Conservation (phyloP, 352 stramenopile species). For the Phytophthora ohioensis region DNA sequence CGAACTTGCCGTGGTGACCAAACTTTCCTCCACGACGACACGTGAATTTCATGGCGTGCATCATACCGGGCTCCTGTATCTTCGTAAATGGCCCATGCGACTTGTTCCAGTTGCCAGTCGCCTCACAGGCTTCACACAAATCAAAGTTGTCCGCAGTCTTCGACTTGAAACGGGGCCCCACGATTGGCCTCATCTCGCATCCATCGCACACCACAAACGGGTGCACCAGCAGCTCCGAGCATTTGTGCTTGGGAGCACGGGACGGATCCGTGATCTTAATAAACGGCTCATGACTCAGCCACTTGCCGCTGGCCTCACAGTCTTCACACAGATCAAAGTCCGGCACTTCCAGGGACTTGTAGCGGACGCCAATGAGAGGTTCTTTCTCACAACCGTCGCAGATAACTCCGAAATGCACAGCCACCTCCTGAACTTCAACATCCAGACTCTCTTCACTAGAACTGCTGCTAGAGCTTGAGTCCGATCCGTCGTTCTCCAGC, state of each 20-base stretch:
- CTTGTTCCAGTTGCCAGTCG: slow-evolving; percentile 50
- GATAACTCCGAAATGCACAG: slow-evolving; percentile 48
- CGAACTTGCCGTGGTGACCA: slow-evolving; percentile 32
- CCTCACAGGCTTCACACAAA: slow-evolving; percentile 68
- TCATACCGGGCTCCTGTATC: slow-evolving; percentile 44
- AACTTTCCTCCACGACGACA: slow-evolving; percentile 40
- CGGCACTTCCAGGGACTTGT: slow-evolving; percentile 76
- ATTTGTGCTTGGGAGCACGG: slow-evolving; percentile 51
- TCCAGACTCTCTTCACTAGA: slow-evolving; percentile 14
- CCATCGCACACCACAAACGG: slow-evolving; percentile 65
- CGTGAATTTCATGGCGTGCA: slow-evolving; percentile 41
- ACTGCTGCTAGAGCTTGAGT: slow-evolving; percentile 37
- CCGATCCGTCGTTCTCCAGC: slow-evolving; percentile 31
- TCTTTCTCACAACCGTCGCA: slow-evolving; percentile 69
- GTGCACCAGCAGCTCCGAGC: slow-evolving; percentile 49
- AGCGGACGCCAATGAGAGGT: slow-evolving; percentile 70
- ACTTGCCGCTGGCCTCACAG: slow-evolving; percentile 72
- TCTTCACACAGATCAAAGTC: slow-evolving; percentile 85
- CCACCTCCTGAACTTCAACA: slow-evolving; percentile 26
- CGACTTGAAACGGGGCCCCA: slow-evolving; percentile 76
- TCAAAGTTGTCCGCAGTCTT: slow-evolving; percentile 70
- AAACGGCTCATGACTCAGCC: slow-evolving; percentile 60
- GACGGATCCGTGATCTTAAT: slow-evolving; percentile 85
- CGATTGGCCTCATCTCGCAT: slow-evolving; percentile 69
- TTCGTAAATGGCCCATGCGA: slow-evolving; percentile 67